These are phyloP conservation scores for Cladosporium halotolerans DNA, from an alignment of 2,329 filamentous ascomycete genomes.

Conservation along the genomic window DNA sequence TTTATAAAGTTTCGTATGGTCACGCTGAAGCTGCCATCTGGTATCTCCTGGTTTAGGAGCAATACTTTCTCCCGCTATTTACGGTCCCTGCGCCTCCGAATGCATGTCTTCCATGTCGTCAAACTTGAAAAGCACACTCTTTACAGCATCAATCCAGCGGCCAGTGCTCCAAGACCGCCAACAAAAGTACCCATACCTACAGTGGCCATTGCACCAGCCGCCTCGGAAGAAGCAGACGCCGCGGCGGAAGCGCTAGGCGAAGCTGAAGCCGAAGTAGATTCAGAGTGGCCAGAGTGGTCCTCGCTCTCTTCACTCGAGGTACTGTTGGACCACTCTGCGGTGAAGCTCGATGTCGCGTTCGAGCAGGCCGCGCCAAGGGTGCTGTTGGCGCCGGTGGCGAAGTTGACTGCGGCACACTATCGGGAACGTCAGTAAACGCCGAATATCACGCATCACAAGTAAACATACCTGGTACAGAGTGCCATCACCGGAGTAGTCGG, in stretches of 20 bases:
- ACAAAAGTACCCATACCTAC: slow-evolving; percentile 5
- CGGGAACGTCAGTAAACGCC: background rate
- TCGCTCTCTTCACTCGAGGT: background rate
- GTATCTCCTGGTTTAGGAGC: too few species aligned
- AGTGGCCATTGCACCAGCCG: slow-evolving; percentile 4
- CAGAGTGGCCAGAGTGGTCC: background rate
- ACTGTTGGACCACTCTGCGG: slow-evolving; percentile 19
- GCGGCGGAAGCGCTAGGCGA: slow-evolving; percentile 3
- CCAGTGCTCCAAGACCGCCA: slow-evolving; percentile 7
- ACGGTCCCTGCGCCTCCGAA: too few species aligned
- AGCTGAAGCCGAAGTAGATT: background rate
- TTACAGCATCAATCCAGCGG: slow-evolving; percentile 7
- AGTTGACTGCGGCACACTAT: slow-evolving; percentile 28
- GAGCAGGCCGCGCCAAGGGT: slow-evolving; percentile 23
- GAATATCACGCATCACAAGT: background rate
- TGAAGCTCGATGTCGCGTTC: slow-evolving; percentile 17
- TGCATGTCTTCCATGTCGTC: too few species aligned
- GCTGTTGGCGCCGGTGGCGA: slow-evolving; percentile 25
- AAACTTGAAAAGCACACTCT: too few species aligned
- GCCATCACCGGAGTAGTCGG: slow-evolving; percentile 24
- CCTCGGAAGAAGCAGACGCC: background rate
- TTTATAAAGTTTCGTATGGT: too few species aligned
- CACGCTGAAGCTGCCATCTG: too few species aligned
- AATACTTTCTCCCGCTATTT: too few species aligned
- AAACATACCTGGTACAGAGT: slow-evolving; percentile 27